Evolutionary conservation across 768 basidiomycete genomes (phyloP).

Genomic region (Russula earlei): DNA sequence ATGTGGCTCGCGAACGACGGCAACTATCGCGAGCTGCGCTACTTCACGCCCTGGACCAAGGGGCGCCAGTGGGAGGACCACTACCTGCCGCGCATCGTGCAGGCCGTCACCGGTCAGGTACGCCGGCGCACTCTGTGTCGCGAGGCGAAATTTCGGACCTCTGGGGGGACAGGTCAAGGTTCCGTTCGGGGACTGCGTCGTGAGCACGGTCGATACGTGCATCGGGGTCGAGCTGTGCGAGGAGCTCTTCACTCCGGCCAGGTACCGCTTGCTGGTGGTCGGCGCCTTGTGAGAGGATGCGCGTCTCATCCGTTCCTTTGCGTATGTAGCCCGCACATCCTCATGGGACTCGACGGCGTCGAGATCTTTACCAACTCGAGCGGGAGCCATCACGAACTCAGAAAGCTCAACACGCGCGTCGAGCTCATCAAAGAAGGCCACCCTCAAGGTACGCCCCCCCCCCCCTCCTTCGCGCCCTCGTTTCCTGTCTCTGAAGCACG

Average conservation of each 20-base stretch:
- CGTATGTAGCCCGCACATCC: conserved; percentile 76
- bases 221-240: conserved; percentile 97
- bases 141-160: too few species aligned
- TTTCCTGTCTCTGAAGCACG: not conserved
- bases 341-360: conserved; percentile 97
- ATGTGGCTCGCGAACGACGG: conserved; percentile 99
- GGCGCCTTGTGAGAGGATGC: not conserved
- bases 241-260: conserved; percentile 93
- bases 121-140: not conserved
- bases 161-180: conserved; percentile 61
- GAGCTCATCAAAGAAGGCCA: conserved; percentile 97
- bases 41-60: conserved; percentile 94
- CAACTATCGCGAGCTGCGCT: conserved; percentile 75
- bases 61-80: conserved; percentile 87
- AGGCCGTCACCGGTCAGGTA: conserved; percentile 78
- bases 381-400: conserved; percentile 95
- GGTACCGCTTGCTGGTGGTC: conserved; percentile 32
- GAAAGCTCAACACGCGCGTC: conserved; percentile 86
- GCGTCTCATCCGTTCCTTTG: not conserved
- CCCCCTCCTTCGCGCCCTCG: not conserved
- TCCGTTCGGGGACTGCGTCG: conserved; percentile 90
- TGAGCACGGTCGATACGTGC: conserved; percentile 91
- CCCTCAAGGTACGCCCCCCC: conserved; percentile 57
- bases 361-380: conserved; percentile 99
- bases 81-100: conserved; percentile 82